These are phyloP conservation scores for Aspergillus transmontanensis DNA, from an alignment of 2,329 filamentous ascomycete species.

Conservation along the genomic window DNA sequence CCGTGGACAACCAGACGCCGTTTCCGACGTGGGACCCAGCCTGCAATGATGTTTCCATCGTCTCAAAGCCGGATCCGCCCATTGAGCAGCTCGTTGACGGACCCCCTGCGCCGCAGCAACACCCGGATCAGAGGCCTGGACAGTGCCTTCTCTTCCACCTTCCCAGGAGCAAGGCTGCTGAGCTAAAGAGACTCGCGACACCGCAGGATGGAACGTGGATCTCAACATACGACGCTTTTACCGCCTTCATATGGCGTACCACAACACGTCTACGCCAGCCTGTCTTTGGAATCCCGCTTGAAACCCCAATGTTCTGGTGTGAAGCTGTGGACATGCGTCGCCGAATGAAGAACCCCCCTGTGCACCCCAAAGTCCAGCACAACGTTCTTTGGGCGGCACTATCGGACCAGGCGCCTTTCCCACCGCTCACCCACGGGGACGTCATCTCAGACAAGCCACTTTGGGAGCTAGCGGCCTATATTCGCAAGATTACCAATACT, in stretches of 20 bases:
- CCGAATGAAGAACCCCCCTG: conserved; percentile 33
- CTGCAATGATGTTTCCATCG: conserved; percentile 38
- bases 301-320: conserved; percentile 32
- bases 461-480: conserved; percentile 36
- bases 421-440: conserved; percentile 33
- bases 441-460: conserved; percentile 39
- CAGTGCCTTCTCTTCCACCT: conserved; percentile 46
- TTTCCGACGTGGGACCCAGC: conserved; percentile 41
- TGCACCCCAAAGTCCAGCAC: conserved; percentile 38
- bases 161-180: conserved; percentile 46
- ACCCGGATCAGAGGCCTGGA: conserved; percentile 15
- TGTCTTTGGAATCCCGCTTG: conserved; percentile 32
- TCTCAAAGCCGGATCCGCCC: conserved; percentile 32
- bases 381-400: conserved; percentile 35
- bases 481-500: conserved; percentile 39
- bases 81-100: conserved; percentile 26
- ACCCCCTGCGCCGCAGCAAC: conserved; percentile 10
- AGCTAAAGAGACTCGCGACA: conserved; percentile 42
- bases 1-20: conserved; percentile 31
- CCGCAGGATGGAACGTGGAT: conserved; percentile 44
- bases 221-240: conserved; percentile 51
- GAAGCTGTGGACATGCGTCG: conserved; percentile 44
- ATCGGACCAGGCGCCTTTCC: conserved; percentile 26
- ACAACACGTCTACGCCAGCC: conserved; percentile 36
- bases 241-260: conserved; percentile 46